Conservation (phyloP, 2,329 filamentous ascomycete genomes). For the Trichoderma sp. region DNA sequence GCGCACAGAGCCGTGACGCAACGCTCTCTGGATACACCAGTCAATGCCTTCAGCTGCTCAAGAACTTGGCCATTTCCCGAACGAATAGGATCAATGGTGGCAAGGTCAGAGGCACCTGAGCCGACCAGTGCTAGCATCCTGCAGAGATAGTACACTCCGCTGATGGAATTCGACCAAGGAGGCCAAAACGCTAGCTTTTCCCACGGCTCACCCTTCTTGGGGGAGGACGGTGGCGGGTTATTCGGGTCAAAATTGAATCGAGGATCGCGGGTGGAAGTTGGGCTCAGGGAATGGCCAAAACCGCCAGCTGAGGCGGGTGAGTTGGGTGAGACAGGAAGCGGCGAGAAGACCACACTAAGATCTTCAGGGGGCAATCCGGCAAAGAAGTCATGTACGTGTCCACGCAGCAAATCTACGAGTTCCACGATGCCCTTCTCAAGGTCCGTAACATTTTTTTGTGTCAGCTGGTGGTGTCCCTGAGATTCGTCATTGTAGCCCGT, state of each 20-base stretch:
- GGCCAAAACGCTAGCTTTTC: constrained; percentile 97
- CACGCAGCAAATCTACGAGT: constrained; percentile 77
- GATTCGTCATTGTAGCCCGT: constrained; percentile 80
- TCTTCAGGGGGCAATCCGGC: constrained; percentile 86
- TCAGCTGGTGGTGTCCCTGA: constrained; percentile 75
- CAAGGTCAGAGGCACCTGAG: constrained; percentile 84
- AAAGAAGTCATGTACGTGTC: constrained; percentile 79
- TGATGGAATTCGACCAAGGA: constrained; percentile 85
- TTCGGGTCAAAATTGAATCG: constrained; percentile 78
- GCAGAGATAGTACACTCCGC: constrained; percentile 85
- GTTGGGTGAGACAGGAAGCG: constrained; percentile 66
- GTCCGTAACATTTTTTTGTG: constrained; percentile 65
- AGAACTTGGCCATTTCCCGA: constrained; percentile 54
- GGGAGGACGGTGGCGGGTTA: constrained; percentile 73
- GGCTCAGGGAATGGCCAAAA: constrained; percentile 43
- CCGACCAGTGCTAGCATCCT: constrained; percentile 80
- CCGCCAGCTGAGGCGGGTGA: constrained; percentile 43
- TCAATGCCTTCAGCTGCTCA: constrained; percentile 72
- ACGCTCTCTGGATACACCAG: constrained; percentile 77
- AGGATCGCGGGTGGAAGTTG: constrained; percentile 62
- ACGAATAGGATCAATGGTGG: constrained; percentile 66
- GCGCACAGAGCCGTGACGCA: constrained; percentile 82
- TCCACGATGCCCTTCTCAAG: constrained; percentile 77
- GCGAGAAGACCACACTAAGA: constrained; percentile 82
- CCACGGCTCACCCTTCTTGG: constrained; percentile 79